Evolutionary conservation across 768 basidiomycete genomes (phyloP).

Genomic region (Dentipellis fragilis): DNA sequence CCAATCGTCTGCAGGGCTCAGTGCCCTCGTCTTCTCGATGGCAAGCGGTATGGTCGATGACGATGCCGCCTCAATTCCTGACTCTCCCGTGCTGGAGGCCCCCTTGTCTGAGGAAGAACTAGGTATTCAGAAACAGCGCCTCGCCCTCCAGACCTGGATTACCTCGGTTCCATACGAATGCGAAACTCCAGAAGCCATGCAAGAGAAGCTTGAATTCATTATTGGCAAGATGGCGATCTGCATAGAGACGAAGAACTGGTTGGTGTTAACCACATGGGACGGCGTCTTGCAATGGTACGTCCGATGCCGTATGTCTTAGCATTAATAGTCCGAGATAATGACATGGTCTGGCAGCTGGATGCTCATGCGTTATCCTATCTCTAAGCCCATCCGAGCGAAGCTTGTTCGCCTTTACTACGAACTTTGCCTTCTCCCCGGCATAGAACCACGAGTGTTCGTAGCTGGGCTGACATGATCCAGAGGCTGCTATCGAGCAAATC

Average conservation of each 20-base stretch:
- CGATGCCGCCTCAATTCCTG: constrained; percentile 29
- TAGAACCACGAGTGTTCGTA: constrained; percentile 64
- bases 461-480: constrained; percentile 73
- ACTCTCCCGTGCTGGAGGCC: constrained; percentile 28
- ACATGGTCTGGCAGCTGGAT: constrained; percentile 47
- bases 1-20: background rate
- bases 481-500: constrained; percentile 60
- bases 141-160: constrained; percentile 55
- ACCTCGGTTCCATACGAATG: constrained; percentile 63
- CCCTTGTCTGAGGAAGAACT: constrained; percentile 18
- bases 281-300: constrained; percentile 66
- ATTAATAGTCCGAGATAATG: no score
- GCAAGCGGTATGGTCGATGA: constrained; percentile 44
- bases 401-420: constrained; percentile 73
- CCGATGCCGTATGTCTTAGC: background rate
- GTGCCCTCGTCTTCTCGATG: constrained; percentile 6
- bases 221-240: constrained; percentile 59
- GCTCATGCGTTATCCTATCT: constrained; percentile 70
- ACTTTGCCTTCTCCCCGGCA: constrained; percentile 63
- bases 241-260: constrained; percentile 70
- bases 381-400: constrained; percentile 57
- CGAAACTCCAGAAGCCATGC: constrained; percentile 66
- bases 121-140: constrained; percentile 46
- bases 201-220: constrained; percentile 55
- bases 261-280: constrained; percentile 67